Evolutionary conservation across 1,139 yeast species (phyloP), one percentile per base, ranked within the genome.

Genomic region (Insectozyma bohioensis): DNA sequence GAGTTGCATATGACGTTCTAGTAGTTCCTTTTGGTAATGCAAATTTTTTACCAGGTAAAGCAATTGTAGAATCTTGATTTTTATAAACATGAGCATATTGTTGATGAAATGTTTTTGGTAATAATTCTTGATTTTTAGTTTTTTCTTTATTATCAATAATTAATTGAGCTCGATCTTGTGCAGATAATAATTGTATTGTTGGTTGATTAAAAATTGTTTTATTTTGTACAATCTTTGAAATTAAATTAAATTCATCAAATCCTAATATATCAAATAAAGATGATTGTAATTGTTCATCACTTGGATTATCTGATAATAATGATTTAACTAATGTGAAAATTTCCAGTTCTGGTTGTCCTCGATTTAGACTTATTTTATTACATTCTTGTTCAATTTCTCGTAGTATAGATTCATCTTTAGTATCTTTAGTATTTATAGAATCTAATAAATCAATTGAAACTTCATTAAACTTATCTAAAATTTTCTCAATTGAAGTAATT

Each of bases 41-140:
- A 47, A 80, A 84, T 48, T 82, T 83, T 38, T 84, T 84, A 1
- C 97, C 97, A 12, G 86, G 78, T 28, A 86, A 76, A 1, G 92
- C 83, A 37, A 76, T 58, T 4, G 85, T 85, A 1, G 80, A 75
- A 31, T 80, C 88, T 33, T 75, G 77, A 28, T 82, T 69, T 42
- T 85, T 78, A 54, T 72, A 92, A 1, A 94, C 97, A 61, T 94
- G 95, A 0, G 97, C 97, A 47, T 87, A 92, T 39, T 75, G 66
- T 23, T 73, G 73, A 17, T 64, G 65, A 2, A 66, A 56, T 20
- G 61, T 54, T 34, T 71, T 72, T 13, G 75, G 75, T 24, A 67
- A 62, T 34, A 84, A 51, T 31, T 71, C 61, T 29, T 72, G 68
- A 47, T 73, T 74, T 45, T 72, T 75, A 1, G 79, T 74, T 16